A percentile compares a stretch with the other conserved stretches of the same genome.
Evolutionary conservation across 805 yeast species (phyloP).

Genomic region (Kuraishia hungarica): DNA sequence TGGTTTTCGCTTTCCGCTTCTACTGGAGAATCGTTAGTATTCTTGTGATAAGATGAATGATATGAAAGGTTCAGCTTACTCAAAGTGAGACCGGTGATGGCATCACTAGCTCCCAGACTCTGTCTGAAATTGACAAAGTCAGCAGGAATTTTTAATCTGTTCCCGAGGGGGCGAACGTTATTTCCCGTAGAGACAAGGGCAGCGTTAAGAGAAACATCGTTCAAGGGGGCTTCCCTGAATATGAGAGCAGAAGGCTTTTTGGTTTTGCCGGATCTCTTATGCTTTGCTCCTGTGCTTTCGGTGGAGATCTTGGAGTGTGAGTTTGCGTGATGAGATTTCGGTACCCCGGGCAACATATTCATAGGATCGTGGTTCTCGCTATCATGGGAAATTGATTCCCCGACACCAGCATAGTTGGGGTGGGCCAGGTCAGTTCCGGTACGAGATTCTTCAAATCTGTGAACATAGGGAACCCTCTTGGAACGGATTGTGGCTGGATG

Average conservation of each 20-base stretch:
- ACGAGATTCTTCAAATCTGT: neutral
- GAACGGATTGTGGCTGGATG: neutral
- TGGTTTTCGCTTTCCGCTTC: neutral
- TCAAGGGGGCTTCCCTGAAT: constrained; percentile 10
- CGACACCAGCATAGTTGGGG: neutral
- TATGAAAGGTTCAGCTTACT: too few species aligned
- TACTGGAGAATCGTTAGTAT: neutral
- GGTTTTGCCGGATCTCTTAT: neutral
- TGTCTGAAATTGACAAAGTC: constrained; percentile 1
- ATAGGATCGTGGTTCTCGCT: neutral
- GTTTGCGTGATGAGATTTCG: neutral
- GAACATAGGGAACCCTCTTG: neutral
- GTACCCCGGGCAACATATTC: neutral
- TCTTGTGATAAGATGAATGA: neutral
- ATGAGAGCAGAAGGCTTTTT: neutral
- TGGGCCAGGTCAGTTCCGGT: neutral
- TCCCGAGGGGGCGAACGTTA: neutral
- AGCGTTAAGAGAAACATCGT: constrained; percentile 28
- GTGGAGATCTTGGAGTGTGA: neutral
- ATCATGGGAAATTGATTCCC: neutral
- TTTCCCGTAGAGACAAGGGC: constrained; percentile 27
- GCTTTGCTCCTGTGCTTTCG: neutral
- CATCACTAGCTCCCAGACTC: neutral
- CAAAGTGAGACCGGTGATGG: too few species aligned
- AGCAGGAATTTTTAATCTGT: neutral